Conservation (phyloP, 306 rosid species). For the Mucuna pruriens region DNA sequence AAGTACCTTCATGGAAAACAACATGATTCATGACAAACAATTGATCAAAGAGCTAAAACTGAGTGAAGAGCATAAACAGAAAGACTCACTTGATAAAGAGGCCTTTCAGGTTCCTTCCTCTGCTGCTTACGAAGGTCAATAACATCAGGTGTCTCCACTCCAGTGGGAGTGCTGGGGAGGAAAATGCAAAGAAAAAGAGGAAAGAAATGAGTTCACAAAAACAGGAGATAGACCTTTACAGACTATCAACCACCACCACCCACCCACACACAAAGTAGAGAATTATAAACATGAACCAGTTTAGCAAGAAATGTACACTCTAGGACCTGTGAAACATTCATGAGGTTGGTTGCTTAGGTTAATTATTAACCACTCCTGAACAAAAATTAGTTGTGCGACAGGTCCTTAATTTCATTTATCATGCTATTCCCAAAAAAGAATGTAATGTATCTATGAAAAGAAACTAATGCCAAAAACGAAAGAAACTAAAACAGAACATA, state of each 20-base stretch:
- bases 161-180: conserved; percentile 73
- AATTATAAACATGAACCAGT: not conserved
- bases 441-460: not conserved
- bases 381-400: not conserved
- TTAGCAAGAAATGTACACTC: not conserved
- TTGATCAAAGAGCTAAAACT: not conserved
- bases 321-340: not conserved
- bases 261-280: not conserved
- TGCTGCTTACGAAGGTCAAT: conserved; percentile 92
- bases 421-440: not conserved
- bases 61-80: not conserved
- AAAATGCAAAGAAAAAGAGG: not conserved
- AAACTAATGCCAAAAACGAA: not conserved
- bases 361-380: not conserved
- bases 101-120: conserved; percentile 80
- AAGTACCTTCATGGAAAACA: conserved; percentile 61
- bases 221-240: not conserved
- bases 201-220: conserved; percentile 1
- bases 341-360: not conserved
- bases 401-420: not conserved
- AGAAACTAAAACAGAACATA: not conserved
- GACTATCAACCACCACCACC: not conserved
- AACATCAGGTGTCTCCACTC: conserved; percentile 86
- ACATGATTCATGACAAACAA: not conserved
- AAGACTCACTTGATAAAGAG: conserved; percentile 67